These are phyloP conservation scores for Truncatella angustata DNA, from an alignment of 2,329 filamentous ascomycete genomes.

Conservation along the genomic window DNA sequence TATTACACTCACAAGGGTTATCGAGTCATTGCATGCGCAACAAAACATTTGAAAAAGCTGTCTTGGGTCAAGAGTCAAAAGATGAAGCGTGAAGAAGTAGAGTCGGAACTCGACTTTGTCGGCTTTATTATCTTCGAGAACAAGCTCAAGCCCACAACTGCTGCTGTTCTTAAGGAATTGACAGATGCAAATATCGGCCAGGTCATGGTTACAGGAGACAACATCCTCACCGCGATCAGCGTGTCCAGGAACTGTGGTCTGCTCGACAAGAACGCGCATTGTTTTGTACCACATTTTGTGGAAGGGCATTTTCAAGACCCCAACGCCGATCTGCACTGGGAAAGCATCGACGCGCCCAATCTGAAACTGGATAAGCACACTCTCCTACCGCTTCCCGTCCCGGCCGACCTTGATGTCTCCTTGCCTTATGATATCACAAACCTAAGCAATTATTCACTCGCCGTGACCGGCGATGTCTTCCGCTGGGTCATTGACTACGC, in stretches of 20 bases:
- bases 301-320: slow-evolving; percentile 74
- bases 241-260: slow-evolving; percentile 88
- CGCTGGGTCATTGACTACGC: slow-evolving; percentile 95
- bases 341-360: slow-evolving; percentile 85
- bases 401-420: slow-evolving; percentile 73
- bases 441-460: slow-evolving; percentile 81
- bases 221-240: slow-evolving; percentile 94
- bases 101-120: slow-evolving; percentile 79
- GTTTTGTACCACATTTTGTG: slow-evolving; percentile 86
- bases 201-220: slow-evolving; percentile 97
- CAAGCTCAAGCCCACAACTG: slow-evolving; percentile 88
- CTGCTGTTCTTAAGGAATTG: slow-evolving; percentile 78
- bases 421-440: slow-evolving; percentile 82
- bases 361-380: slow-evolving; percentile 78
- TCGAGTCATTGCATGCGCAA: slow-evolving; percentile 92
- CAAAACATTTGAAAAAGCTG: slow-evolving; percentile 81
- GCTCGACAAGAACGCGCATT: slow-evolving; percentile 77
- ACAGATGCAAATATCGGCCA: slow-evolving; percentile 79
- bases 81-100: slow-evolving; percentile 83
- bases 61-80: slow-evolving; percentile 95
- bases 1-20: slow-evolving; percentile 96
- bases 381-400: slow-evolving; percentile 69
- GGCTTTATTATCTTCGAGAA: slow-evolving; percentile 99
- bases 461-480: slow-evolving; percentile 90
- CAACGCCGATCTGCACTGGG: slow-evolving; percentile 76